Base-by-base conservation (phyloP, 2,329 filamentous ascomycete species). In the Geosmithia morbida region DNA sequence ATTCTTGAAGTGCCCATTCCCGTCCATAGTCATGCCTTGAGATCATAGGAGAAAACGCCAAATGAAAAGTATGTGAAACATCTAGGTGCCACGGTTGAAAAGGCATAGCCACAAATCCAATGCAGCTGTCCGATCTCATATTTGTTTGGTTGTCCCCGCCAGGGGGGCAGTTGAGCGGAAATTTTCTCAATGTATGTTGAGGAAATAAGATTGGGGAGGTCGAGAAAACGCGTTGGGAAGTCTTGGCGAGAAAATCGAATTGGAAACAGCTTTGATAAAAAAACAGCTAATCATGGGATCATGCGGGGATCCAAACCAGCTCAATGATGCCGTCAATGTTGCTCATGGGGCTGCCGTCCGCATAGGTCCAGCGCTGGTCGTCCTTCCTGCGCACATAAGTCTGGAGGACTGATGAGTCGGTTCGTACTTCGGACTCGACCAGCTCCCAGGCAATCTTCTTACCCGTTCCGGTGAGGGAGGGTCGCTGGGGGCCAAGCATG, bases 361-460 rank as follows among this genome's bases (percentile, higher is more conserved):
- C 54, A 50, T 71, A 63, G 11, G 67, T 68, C 74, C 75, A 79
- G 51, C 75, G 62, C 57, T 62, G 63, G 55, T 79, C 75, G 46
- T 73, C 65, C 41, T 66, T 65, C 54, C 70, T 72, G 26, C 73
- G 64, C 14, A 72, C 69, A 51, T 76, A 79, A 1, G 70, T 65
- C 55, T 79, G 75, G 33, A 65, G 63, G 10, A 78, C 66, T 2
- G 66, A 71, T 16, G 71, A 71, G 53, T 77, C 72, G 0, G 62
- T 57, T 39, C 67, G 65, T 5, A 73, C 53, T 1, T 57, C 59
- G 1, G 71, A 66, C 51, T 78, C 72, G 50, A 71, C 66, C 26
- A 78, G 57, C 45, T 78, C 74, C 71, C 71, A 75, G 22, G 69
- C 65, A 26, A 71, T 71, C 59, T 75, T 75, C 44, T 66, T 63